These are phyloP conservation scores for Sherardia arvensis DNA, from an alignment of 257 asterid species.

Conservation along the genomic window DNA sequence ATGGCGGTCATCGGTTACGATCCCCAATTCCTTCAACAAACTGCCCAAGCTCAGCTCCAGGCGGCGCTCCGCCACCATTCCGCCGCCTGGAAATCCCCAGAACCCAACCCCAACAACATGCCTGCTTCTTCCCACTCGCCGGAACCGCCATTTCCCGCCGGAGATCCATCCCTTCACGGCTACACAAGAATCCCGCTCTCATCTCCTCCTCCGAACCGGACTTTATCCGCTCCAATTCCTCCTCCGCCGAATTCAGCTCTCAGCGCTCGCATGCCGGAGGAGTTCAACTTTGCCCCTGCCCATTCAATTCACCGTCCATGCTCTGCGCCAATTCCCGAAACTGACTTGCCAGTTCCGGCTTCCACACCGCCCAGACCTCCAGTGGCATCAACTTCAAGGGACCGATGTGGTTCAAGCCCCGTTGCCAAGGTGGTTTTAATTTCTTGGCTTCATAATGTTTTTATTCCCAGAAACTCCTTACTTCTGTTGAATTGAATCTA, in stretches of 20 bases:
- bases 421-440: slow-evolving; percentile 4
- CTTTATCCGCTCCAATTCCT: neutral
- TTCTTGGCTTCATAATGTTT: neutral
- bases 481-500: neutral
- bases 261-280: neutral
- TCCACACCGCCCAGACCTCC: neutral
- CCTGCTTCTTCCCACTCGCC: neutral
- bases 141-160: slow-evolving; percentile 2
- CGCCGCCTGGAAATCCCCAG: neutral
- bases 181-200: neutral
- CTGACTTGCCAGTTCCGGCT: neutral
- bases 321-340: slow-evolving; percentile 2
- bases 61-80: neutral
- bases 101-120: neutral
- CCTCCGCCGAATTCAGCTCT: neutral
- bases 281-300: neutral
- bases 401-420: neutral
- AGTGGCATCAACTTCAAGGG: neutral
- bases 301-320: slow-evolving; percentile 1
- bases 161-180: neutral
- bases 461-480: neutral
- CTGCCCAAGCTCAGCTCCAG: neutral
- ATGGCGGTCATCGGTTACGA: neutral
- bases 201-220: neutral
- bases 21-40: neutral